Evolutionary conservation across 345 rosid species (phyloP).

Genomic region (Eucalyptus cladocalyx): DNA sequence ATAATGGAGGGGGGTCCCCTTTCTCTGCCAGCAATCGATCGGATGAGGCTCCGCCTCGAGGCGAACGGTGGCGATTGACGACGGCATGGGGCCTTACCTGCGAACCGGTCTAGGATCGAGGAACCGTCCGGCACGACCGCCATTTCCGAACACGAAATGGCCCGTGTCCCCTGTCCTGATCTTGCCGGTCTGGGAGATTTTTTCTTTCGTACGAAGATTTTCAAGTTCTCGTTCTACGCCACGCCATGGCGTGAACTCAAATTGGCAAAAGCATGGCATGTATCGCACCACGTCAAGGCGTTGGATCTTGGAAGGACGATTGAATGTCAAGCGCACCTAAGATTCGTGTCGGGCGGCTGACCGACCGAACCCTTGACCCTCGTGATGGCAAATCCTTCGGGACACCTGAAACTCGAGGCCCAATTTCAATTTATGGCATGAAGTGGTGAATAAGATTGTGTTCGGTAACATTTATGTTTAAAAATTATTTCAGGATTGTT

Average conservation of each 20-base stretch:
- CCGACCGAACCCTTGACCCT: background rate
- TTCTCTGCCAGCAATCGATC: background rate
- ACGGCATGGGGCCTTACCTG: background rate
- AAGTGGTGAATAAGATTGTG: background rate
- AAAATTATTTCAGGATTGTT: too few species aligned
- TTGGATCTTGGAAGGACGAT: background rate
- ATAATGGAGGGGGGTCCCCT: background rate
- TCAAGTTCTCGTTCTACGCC: background rate
- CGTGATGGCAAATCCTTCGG: background rate
- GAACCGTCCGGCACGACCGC: background rate
- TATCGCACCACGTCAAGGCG: background rate
- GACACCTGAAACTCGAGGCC: background rate
- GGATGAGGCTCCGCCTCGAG: background rate
- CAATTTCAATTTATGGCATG: background rate
- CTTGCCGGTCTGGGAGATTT: background rate
- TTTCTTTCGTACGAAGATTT: background rate
- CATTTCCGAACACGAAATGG: background rate
- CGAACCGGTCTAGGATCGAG: background rate
- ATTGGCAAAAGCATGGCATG: background rate
- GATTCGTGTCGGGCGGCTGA: background rate
- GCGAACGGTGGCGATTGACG: background rate
- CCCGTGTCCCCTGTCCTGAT: background rate
- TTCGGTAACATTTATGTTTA: too few species aligned
- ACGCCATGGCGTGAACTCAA: background rate
- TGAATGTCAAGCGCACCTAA: background rate